These are phyloP conservation scores for Ascodesmis nigricans DNA, from an alignment of 495 filamentous ascomycete species.

Conservation along the genomic window DNA sequence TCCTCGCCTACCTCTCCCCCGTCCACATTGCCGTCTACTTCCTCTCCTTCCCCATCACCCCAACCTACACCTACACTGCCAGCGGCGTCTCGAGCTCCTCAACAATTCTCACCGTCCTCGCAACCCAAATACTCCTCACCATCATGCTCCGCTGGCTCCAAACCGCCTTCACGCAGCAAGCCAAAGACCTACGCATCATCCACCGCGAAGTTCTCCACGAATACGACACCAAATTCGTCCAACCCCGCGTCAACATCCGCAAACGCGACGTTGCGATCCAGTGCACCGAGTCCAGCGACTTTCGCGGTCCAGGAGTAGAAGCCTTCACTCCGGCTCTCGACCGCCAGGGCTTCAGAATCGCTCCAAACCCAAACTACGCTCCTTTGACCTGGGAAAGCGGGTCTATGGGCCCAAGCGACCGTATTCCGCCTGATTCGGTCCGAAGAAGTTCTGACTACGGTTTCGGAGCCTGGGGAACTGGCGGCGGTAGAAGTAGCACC, in stretches of 20 bases:
- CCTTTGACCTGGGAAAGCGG: too few relatives aligned
- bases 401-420: too few relatives aligned
- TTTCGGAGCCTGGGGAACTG: too few relatives aligned
- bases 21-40: constrained; percentile 75
- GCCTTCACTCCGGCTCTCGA: constrained; percentile 64
- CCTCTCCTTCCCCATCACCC: constrained; percentile 57
- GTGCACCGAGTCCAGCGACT: constrained; percentile 8
- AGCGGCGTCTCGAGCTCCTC: constrained; percentile 66
- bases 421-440: too few relatives aligned
- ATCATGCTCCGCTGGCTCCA: constrained; percentile 52
- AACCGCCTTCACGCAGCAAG: constrained; percentile 53
- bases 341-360: constrained; percentile 59
- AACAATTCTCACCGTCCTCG: constrained; percentile 57
- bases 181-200: constrained; percentile 61
- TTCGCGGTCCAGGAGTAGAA: too few relatives aligned
- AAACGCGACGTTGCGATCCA: constrained; percentile 47
- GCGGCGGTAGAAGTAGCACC: too few relatives aligned
- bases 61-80: constrained; percentile 38
- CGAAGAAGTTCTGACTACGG: too few relatives aligned
- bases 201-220: constrained; percentile 83
- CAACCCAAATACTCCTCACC: constrained; percentile 50
- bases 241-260: constrained; percentile 59
- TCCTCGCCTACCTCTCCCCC: constrained; percentile 84
- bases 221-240: constrained; percentile 88
- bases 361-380: constrained; percentile 73